Conservation (phyloP, 208 protist species). For the Leptomonas pyrrhocoris region DNA sequence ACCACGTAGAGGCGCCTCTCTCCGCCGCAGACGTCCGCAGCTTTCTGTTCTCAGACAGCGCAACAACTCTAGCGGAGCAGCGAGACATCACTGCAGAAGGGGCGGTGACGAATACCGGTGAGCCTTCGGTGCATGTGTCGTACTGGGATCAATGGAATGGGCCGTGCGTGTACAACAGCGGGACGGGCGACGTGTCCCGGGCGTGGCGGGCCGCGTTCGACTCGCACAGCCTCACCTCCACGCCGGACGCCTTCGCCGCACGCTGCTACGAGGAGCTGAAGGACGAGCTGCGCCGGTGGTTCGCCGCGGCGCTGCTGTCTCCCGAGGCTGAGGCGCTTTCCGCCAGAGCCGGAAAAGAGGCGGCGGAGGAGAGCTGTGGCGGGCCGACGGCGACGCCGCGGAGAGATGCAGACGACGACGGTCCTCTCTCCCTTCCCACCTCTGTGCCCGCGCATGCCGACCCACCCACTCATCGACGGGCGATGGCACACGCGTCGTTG, state of each 20-base stretch:
- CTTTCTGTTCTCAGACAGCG: not conserved
- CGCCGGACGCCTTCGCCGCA: conserved; percentile 13
- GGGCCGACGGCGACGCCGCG: not conserved
- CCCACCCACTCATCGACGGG: conserved; percentile 22
- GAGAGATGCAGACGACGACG: not conserved
- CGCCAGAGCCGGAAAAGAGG: too few relatives aligned
- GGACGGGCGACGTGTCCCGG: not conserved
- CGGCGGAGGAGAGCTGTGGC: not conserved
- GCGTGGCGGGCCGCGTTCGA: conserved; percentile 24
- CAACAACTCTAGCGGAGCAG: not conserved
- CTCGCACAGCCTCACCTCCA: not conserved
- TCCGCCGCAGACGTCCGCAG: not conserved
- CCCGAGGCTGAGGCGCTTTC: too few relatives aligned
- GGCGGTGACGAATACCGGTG: not conserved
- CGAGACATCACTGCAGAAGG: not conserved
- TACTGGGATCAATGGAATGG: conserved; percentile 32
- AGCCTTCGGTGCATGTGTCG: not conserved
- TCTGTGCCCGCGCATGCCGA: not conserved
- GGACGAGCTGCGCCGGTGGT: conserved; percentile 21
- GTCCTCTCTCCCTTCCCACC: not conserved
- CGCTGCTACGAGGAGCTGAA: conserved; percentile 27
- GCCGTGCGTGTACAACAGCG: conserved; percentile 32
- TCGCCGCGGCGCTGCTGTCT: conserved; percentile 17
- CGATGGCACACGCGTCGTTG: conserved; percentile 71
- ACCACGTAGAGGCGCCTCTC: not conserved